Conservation (phyloP, 2,329 filamentous ascomycete genomes). For the Rasamsonia emersonii region DNA sequence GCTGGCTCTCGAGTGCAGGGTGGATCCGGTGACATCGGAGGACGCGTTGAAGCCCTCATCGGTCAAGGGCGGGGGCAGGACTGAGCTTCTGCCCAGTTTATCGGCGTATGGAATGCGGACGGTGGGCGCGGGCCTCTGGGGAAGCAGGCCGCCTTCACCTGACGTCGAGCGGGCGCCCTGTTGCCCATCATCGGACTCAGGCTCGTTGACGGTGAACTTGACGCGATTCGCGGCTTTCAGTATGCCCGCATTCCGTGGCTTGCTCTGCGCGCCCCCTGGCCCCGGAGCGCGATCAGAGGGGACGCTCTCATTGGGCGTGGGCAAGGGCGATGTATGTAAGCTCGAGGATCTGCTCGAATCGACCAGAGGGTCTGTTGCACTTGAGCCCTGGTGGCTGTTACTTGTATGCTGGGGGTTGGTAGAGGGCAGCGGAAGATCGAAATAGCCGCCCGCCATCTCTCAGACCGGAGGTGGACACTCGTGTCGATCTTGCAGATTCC, state of each 20-base stretch:
- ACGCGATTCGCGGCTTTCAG: conserved; percentile 26
- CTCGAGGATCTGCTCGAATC: too few relatives aligned
- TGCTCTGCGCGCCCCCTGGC: conserved; percentile 20
- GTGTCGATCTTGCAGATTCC: too few relatives aligned
- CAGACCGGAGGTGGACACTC: too few relatives aligned
- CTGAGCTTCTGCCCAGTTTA: conserved; percentile 15
- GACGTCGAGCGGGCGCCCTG: conserved; percentile 15
- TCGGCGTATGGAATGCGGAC: conserved; percentile 29
- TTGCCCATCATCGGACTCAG: conserved; percentile 11
- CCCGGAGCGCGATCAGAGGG: conserved; percentile 13
- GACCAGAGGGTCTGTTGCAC: too few relatives aligned
- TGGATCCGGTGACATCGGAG: conserved; percentile 20
- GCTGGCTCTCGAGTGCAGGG: conserved; percentile 18
- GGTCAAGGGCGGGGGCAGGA: conserved; percentile 16
- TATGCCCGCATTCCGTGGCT: conserved; percentile 30
- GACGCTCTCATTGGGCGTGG: conserved; percentile 17
- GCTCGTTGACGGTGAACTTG: conserved; percentile 22
- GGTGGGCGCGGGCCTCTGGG: conserved; percentile 24
- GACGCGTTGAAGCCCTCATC: conserved; percentile 20
- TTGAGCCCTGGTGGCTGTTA: too few relatives aligned
- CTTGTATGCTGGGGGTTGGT: too few relatives aligned
- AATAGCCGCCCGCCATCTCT: too few relatives aligned
- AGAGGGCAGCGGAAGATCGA: too few relatives aligned
- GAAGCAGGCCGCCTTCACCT: conserved; percentile 21
- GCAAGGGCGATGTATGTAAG: conserved; percentile 18